Evolutionary conservation across 2,329 filamentous ascomycete genomes (phyloP).

Genomic region (Verticillium nonalfalfae): DNA sequence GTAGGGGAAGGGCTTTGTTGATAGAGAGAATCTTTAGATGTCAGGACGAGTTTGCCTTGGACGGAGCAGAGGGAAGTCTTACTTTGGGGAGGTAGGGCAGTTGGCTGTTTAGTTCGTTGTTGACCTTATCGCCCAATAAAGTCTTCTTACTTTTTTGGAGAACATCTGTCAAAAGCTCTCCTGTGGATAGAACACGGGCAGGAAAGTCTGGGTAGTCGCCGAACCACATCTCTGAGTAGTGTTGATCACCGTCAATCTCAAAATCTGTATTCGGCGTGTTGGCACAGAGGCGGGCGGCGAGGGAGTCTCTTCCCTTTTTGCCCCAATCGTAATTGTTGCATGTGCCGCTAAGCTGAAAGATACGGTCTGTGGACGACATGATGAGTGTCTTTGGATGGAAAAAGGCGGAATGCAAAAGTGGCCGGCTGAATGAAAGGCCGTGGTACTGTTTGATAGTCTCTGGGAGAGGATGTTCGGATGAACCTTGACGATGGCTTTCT

Average conservation of each 20-base stretch:
- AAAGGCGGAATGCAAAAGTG: too few relatives aligned
- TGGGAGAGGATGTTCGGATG: too few relatives aligned
- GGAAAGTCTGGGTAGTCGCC: conserved; percentile 69
- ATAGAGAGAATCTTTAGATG: conserved; percentile 58
- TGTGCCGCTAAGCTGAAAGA: conserved; percentile 39
- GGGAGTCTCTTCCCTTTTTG: conserved; percentile 57
- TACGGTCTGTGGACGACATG: conserved; percentile 15
- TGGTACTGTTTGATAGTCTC: too few relatives aligned
- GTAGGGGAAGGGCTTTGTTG: conserved; percentile 66
- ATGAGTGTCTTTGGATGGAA: not conserved
- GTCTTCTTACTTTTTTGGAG: conserved; percentile 54
- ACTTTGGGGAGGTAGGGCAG: conserved; percentile 69
- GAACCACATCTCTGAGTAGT: conserved; percentile 68
- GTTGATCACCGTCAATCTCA: conserved; percentile 55
- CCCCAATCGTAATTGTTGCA: conserved; percentile 65
- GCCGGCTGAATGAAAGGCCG: too few relatives aligned
- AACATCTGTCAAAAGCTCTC: conserved; percentile 58
- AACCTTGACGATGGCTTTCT: not conserved
- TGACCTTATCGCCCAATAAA: conserved; percentile 56
- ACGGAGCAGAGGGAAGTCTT: not conserved
- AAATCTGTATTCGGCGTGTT: conserved; percentile 59
- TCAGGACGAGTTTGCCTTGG: not conserved
- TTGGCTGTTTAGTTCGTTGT: conserved; percentile 53
- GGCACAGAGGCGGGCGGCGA: conserved; percentile 59
- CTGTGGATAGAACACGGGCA: conserved; percentile 55